phyloP scores from a whole-genome alignment of 371 early-diverging fungal species.

The Rhizopus stolonifer region DNA sequence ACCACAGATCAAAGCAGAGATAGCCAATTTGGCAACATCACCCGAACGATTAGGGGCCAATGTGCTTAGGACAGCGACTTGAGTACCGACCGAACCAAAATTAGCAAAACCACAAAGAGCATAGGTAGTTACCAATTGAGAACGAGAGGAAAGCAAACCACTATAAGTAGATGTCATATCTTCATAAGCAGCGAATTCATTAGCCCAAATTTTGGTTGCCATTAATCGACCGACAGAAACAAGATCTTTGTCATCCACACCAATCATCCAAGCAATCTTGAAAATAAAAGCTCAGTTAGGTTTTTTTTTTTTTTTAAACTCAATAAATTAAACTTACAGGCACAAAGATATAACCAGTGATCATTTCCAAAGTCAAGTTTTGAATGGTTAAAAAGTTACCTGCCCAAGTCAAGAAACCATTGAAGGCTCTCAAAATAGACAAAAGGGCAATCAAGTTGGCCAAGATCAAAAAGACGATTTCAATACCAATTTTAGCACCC shows the following conservation, averaged over 20 bases:
- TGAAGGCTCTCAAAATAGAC: slow-evolving; percentile 60
- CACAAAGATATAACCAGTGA: slow-evolving; percentile 77
- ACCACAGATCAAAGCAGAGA: slow-evolving; percentile 76
- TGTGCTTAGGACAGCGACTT: slow-evolving; percentile 70
- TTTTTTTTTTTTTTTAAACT: no score
- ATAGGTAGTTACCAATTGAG: slow-evolving; percentile 58
- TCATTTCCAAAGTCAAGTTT: slow-evolving; percentile 63
- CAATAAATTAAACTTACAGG: slow-evolving; percentile 64
- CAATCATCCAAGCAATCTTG: slow-evolving; percentile 77
- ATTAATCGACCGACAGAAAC: slow-evolving; percentile 65
- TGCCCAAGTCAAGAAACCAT: slow-evolving; percentile 76
- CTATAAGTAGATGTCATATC: slow-evolving; percentile 30
- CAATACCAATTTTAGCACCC: slow-evolving; percentile 85
- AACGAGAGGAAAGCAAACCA: slow-evolving; percentile 35
- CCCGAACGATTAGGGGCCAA: slow-evolving; percentile 72
- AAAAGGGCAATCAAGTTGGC: slow-evolving; percentile 68
- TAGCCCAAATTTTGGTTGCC: slow-evolving; percentile 81
- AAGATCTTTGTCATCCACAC: slow-evolving; percentile 59
- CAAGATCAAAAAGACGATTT: slow-evolving; percentile 72
- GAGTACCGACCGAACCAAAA: slow-evolving; percentile 78
- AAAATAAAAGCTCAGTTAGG: no score
- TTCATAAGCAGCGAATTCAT: slow-evolving; percentile 83
- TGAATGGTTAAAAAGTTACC: slow-evolving; percentile 72
- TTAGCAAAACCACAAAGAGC: slow-evolving; percentile 88
- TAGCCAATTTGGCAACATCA: slow-evolving; percentile 68